Evolutionary conservation across 345 rosid species (phyloP).

Genomic region (Triadica sebifera): DNA sequence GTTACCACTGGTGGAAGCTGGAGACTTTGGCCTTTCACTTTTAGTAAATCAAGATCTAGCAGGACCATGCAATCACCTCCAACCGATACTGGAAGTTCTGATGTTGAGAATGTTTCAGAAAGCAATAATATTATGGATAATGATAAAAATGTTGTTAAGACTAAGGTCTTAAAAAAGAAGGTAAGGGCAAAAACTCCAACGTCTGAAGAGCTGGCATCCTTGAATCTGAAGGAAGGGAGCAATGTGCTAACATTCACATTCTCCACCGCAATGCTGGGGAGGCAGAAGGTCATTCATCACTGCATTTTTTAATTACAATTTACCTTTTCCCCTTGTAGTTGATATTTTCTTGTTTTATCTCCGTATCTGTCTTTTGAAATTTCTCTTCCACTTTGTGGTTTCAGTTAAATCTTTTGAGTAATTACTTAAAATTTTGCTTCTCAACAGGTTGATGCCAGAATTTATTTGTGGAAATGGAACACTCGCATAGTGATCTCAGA

Average conservation of each 20-base stretch:
- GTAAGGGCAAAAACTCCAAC: conserved; percentile 64
- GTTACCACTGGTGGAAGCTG: conserved; percentile 59
- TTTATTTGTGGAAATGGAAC: conserved; percentile 96
- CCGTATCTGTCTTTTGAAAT: not conserved
- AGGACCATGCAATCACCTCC: conserved; percentile 28
- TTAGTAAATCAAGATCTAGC: conserved; percentile 41
- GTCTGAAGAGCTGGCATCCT: conserved; percentile 77
- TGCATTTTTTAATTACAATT: not conserved
- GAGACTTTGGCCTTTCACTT: conserved; percentile 87
- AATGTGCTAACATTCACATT: conserved; percentile 77
- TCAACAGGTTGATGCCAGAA: conserved; percentile 84
- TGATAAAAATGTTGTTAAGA: conserved; percentile 30
- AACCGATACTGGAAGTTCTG: conserved; percentile 27
- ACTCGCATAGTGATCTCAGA: conserved; percentile 85
- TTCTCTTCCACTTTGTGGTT: not conserved
- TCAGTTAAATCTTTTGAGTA: not conserved
- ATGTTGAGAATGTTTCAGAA: conserved; percentile 36
- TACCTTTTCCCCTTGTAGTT: not conserved
- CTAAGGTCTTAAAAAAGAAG: conserved; percentile 48
- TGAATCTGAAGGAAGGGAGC: conserved; percentile 76
- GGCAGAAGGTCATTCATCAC: conserved; percentile 61
- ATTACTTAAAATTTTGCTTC: conserved; percentile 7
- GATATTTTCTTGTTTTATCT: not conserved
- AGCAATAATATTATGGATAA: conserved; percentile 24
- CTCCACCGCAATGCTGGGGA: conserved; percentile 86